Base-by-base conservation (phyloP, 2,329 filamentous ascomycete species). In the Trichophyton simii region DNA sequence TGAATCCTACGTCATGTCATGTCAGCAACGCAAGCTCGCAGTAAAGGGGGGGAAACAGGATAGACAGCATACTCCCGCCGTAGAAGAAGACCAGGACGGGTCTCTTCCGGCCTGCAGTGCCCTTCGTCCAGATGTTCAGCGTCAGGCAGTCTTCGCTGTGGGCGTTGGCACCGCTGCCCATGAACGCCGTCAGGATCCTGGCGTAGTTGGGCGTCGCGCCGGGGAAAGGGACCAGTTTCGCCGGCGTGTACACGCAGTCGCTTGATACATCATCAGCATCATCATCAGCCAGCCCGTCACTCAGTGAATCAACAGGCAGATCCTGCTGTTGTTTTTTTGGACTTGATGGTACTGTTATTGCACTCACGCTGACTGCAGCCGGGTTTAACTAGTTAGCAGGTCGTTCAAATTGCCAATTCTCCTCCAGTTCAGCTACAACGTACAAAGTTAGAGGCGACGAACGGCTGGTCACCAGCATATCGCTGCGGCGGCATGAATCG, bases 101-200 rank as follows among this genome's bases (percentile, higher is more conserved):
- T 20, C 22, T 46, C 25, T 38, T 36, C 50, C 42, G 25, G 31
- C 13, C 31, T 18, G 60, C 22, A 6, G 55, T 41, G 13, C 25
- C 18, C 31, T 54, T 54, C 6, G 60, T 57, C 22, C 31, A 61
- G 50, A 61, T 11, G 25, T 61, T 61, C 34, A 61, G 50, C 20
- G 38, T 59, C 22, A 61, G 42, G 54, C 60, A 61, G 28, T 61
- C 60, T 28, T 61, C 60, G 20, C 52, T 57, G 22, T 73, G 73
- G 1, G 69, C 68, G 13, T 68, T 68, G 0, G 57, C 62, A 60
- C 79, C 80, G 1, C 78, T 75, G 6, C 61, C 60, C 11, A 65
- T 66, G 52, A 70, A 68, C 2, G 65, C 60, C 25, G 66, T 64
- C 6, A 69, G 36, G 25, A 70, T 66, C 7, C 13, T 54, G 2